Evolutionary conservation across 768 basidiomycete species (phyloP).

Genomic region (Lyophyllum shimeji): DNA sequence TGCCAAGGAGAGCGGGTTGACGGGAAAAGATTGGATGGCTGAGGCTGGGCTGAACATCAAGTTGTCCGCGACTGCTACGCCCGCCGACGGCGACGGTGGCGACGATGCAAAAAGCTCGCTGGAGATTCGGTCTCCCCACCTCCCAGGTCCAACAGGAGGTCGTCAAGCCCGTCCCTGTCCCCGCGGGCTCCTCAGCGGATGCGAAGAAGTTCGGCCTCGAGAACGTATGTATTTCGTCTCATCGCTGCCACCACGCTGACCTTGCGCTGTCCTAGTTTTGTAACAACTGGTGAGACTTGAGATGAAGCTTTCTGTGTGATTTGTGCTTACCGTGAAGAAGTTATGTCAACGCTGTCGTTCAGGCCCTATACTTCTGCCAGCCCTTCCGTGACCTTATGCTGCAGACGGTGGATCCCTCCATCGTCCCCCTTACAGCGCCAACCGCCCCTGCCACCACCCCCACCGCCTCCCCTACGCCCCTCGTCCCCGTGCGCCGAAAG

Average conservation of each 20-base stretch:
- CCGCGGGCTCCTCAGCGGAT: constrained; percentile 56
- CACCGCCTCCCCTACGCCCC: constrained; percentile 29
- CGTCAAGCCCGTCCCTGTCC: constrained; percentile 32
- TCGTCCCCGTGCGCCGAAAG: constrained; percentile 50
- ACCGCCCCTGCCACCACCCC: constrained; percentile 22
- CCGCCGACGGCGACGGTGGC: constrained; percentile 12
- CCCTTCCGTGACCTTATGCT: constrained; percentile 91
- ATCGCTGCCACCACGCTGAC: constrained; percentile 6
- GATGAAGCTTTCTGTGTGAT: constrained; percentile 2
- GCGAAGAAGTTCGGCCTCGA: constrained; percentile 94
- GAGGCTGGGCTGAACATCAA: constrained; percentile 7
- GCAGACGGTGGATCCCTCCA: constrained; percentile 60
- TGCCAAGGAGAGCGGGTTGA: constrained; percentile 8
- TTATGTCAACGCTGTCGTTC: constrained; percentile 98
- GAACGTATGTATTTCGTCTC: constrained; percentile 64
- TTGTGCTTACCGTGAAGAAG: constrained; percentile 39
- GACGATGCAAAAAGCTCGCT: constrained; percentile 13
- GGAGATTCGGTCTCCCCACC: constrained; percentile 13
- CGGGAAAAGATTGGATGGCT: constrained; percentile 15
- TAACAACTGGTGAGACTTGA: constrained; percentile 78
- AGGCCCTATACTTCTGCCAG: constrained; percentile 92
- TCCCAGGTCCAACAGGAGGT: constrained; percentile 20
- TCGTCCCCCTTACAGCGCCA: constrained; percentile 23
- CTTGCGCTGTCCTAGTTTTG: constrained; percentile 65
- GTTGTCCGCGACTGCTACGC: constrained; percentile 5